Base-by-base conservation (phyloP, 345 rosid species). In the Salix dunnii region DNA sequence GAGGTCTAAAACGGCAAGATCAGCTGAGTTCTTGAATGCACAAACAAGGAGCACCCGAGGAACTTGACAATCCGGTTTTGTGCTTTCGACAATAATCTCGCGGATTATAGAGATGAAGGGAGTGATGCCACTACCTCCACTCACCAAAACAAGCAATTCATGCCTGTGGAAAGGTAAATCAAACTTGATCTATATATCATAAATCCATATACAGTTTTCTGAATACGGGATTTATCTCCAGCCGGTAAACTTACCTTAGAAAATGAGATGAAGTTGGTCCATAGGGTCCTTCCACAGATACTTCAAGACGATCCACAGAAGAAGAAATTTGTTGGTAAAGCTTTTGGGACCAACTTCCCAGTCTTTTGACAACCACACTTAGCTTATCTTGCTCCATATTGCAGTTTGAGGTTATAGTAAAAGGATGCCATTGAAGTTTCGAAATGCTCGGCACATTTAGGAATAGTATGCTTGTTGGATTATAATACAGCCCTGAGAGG, bases 381-480 rank as follows among this genome's bases (percentile, higher is more conserved):
- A 78, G 73, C 23, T 42, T 42, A 3, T 79, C 61, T 27, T 55
- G 75, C 28, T 79, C 78, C 72, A 73, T 14, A 8, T 79, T 51
- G 71, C 75, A 49, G 78, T 66, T 79, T 25, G 82, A 79, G 12
- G 72, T 74, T 2, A 79, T 67, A 49, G 82, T 79, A 53, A 70
- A 79, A 25, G 82, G 78, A 40, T 79, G 82, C 82, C 82, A 79
- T 53, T 79, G 82, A 18, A 79, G 75, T 73, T 79, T 79, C 58
- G 82, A 75, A 69, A 79, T 70, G 31, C 43, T 51, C 0, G 78
- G 78, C 7, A 75, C 82, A 63, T 75, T 49, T n/a, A 79, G 8
- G 25, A 63, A 79, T 10, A 79, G 2, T 48, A 79, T 74, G 72
- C 82, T 74, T 30, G 82, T 70, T 65, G 82, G 82, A 64, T 65